phyloP scores from a whole-genome alignment of 192 early-diverging fungal species.

The Spizellomyces punctatus region DNA sequence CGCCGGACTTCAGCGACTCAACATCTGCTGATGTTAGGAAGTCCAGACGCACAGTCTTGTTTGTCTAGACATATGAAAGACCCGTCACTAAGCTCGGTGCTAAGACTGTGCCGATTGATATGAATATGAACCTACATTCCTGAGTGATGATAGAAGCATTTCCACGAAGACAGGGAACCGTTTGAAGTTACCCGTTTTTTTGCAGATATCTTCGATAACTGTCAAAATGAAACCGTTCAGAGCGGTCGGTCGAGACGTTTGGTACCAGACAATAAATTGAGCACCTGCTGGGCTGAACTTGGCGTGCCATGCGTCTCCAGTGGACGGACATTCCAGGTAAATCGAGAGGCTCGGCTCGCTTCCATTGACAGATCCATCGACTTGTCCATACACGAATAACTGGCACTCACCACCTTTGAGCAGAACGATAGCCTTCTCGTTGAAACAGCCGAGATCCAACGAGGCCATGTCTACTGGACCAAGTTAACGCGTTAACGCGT shows the following conservation, averaged over 20 bases:
- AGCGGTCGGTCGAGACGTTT: neutral
- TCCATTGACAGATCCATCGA: neutral
- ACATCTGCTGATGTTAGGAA: slow-evolving; percentile 41
- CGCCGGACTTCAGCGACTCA: neutral
- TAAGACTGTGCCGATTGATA: too few species aligned
- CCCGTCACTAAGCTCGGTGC: too few species aligned
- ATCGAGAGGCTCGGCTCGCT: too few species aligned
- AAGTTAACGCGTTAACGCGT: too few species aligned
- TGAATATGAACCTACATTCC: neutral
- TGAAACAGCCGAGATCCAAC: slow-evolving; percentile 1
- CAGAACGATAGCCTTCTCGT: slow-evolving; percentile 3
- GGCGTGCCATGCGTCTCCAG: slow-evolving; percentile 6
- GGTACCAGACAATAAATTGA: neutral
- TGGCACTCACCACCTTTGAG: slow-evolving; percentile 11
- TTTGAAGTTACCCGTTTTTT: slow-evolving; percentile 62
- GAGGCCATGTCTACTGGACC: neutral
- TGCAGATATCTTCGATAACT: slow-evolving; percentile 57
- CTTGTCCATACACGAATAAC: slow-evolving; percentile 15
- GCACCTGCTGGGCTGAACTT: slow-evolving; percentile 18
- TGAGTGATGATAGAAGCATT: slow-evolving; percentile 46
- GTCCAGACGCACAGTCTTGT: slow-evolving; percentile 33
- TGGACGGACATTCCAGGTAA: too few species aligned
- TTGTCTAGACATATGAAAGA: neutral
- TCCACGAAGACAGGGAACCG: slow-evolving; percentile 53
- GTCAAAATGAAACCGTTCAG: neutral